Conservation (phyloP, 1,139 yeast species). For the Geotrichum siamense region DNA sequence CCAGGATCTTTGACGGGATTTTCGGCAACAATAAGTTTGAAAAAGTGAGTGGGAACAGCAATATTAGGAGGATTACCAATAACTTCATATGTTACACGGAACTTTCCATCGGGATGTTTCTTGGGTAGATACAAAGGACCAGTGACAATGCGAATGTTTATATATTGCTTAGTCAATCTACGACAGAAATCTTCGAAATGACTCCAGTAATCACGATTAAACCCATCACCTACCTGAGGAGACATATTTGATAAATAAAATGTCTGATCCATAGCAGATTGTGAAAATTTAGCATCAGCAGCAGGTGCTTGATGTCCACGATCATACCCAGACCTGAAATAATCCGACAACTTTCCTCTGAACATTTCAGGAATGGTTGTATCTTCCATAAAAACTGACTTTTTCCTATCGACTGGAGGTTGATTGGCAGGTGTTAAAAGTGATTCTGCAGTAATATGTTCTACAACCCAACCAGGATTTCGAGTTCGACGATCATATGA, state of each 20-base stretch:
- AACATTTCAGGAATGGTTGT: conserved; percentile 71
- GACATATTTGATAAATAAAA: conserved; percentile 83
- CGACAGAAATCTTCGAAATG: conserved; percentile 88
- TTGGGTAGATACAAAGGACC: conserved; percentile 92
- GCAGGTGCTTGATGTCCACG: conserved; percentile 98
- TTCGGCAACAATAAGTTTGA: conserved; percentile 84
- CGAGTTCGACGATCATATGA: conserved; percentile 79
- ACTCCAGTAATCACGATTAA: conserved; percentile 96
- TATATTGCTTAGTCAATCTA: conserved; percentile 59
- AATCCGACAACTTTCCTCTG: conserved; percentile 71
- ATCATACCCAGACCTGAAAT: conserved; percentile 92
- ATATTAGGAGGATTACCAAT: conserved; percentile 95
- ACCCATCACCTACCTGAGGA: conserved; percentile 97
- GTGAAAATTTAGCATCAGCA: conserved; percentile 88
- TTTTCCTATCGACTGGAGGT: conserved; percentile 51
- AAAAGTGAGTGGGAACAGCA: conserved; percentile 97
- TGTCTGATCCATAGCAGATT: conserved; percentile 90
- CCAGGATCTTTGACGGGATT: conserved; percentile 35
- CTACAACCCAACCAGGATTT: conserved; percentile 89
- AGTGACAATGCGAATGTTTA: conserved; percentile 75
- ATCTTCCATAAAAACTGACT: conserved; percentile 80
- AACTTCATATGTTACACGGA: conserved; percentile 77
- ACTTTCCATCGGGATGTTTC: conserved; percentile 69
- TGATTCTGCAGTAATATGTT: conserved; percentile 78
- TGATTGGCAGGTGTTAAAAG: conserved; percentile 39